A percentile compares a stretch with the other conserved stretches of the same genome.
Conservation (phyloP, 768 basidiomycete genomes). For the Suillus tomentosus region DNA sequence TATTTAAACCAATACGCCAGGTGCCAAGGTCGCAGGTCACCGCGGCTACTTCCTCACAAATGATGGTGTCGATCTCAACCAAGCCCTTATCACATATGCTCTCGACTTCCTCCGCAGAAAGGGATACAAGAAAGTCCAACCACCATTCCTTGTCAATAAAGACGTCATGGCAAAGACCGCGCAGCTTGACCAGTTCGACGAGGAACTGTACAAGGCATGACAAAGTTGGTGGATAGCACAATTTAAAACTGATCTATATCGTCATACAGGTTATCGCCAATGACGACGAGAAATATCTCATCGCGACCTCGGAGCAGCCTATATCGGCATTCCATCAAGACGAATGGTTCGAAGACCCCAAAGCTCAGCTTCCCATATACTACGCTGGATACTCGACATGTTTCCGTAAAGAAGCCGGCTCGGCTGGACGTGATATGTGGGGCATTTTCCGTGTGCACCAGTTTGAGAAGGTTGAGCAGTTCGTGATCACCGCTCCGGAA, state of each 20-base stretch:
- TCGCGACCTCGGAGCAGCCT: slow-evolving; percentile 98
- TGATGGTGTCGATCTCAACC: slow-evolving; percentile 96
- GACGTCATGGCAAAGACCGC: slow-evolving; percentile 97
- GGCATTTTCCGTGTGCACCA: slow-evolving; percentile 99
- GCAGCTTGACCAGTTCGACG: slow-evolving; percentile 97
- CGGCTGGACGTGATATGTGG: slow-evolving; percentile 98
- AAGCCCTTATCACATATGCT: slow-evolving; percentile 92
- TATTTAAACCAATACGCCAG: slow-evolving; percentile 38
- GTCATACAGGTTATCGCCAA: slow-evolving; percentile 71
- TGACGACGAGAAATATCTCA: slow-evolving; percentile 97
- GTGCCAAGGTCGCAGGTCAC: slow-evolving; percentile 92
- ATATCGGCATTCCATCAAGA: slow-evolving; percentile 95
- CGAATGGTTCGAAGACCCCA: slow-evolving; percentile 96
- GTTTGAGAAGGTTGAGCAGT: slow-evolving; percentile 99
- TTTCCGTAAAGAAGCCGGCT: slow-evolving; percentile 98
- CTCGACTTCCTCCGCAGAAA: slow-evolving; percentile 86
- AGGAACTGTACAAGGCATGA: slow-evolving; percentile 92
- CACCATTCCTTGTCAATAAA: slow-evolving; percentile 99
- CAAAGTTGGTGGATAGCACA: not conserved
- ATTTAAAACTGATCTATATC: slow-evolving; percentile 4
- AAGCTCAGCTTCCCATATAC: slow-evolving; percentile 87
- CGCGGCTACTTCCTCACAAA: slow-evolving; percentile 95
- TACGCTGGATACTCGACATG: slow-evolving; percentile 93
- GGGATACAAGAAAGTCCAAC: slow-evolving; percentile 92
- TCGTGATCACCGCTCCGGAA: slow-evolving; percentile 91